Evolutionary conservation across 208 protist genomes (phyloP), one percentile per base, ranked within the genome.

Genomic region (Strigomonas culicis): DNA sequence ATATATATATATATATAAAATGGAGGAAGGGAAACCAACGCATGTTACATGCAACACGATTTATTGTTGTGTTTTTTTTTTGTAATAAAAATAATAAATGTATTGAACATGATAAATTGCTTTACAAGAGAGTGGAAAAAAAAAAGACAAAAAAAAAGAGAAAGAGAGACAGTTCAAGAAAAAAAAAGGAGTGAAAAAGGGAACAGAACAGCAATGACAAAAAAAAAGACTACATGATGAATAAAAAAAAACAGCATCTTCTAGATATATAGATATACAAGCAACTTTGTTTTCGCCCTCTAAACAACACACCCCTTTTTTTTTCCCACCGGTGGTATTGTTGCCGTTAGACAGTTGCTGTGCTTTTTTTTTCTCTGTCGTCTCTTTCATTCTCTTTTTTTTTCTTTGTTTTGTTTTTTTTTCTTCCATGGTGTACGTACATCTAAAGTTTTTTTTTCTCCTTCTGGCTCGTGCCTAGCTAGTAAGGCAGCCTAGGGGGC

Each of bases 331-430:
- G 28, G 28, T 31, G 34, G 30, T 15, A 21, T 25, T 25, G 15
- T 25, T 46, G 24, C 51, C 52, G 2, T 68, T 31, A 22, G 31
- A 21, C 2, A n/a, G n/a, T n/a, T n/a, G n/a, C n/a, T n/a, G n/a
- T n/a, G n/a, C n/a, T n/a, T n/a, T n/a, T n/a, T n/a, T 47, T 47
- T 47, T 19, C 21, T 57, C 17, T 36, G 17, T 25, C 25, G 25
- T 44, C 41, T 50, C 21, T 63, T 62, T 62, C 46, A 30, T 55
- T 55, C 24, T 55, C 46, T 57, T 59, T 72, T 28, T 50, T 60
- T 39, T 36, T 25, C 4, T 58, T 17, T 39, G 7, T 34, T 13
- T 36, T 11, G 22, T 39, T 58, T 25, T 21, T 58, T 17, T n/a
- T n/a, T 6, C 27, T 34, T 39, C 52, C n/a, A 17, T 19, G 6